These are phyloP conservation scores for Candida gigantensis DNA, from an alignment of 1,139 yeast species.

Conservation along the genomic window DNA sequence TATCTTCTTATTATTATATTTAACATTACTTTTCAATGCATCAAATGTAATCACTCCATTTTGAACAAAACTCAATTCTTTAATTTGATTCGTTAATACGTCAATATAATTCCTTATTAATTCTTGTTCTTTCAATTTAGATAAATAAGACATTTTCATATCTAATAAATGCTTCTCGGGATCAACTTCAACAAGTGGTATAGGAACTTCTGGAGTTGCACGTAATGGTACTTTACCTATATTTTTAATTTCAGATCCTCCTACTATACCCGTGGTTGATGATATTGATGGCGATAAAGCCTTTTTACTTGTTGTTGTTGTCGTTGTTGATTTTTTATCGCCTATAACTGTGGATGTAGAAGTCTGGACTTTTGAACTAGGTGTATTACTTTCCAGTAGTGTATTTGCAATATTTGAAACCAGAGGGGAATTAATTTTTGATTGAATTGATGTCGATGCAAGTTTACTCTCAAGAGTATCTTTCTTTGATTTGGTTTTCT, in stretches of 20 bases:
- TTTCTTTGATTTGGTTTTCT: constrained; percentile 9
- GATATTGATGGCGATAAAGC: not conserved
- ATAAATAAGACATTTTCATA: constrained; percentile 35
- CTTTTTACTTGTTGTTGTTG: constrained; percentile 1
- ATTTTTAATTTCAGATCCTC: not conserved
- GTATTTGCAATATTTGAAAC: constrained; percentile 1
- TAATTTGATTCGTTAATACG: constrained; percentile 45
- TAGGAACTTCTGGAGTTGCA: constrained; percentile 8
- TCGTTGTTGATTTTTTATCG: not conserved
- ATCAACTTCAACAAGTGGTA: constrained; percentile 17
- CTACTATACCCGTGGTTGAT: constrained; percentile 1
- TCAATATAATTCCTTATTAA: constrained; percentile 47
- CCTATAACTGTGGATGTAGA: not conserved
- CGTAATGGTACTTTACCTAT: constrained; percentile 1
- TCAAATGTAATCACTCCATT: constrained; percentile 50
- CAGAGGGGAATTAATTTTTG: not conserved
- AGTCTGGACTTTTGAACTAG: not conserved
- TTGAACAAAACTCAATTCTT: constrained; percentile 47
- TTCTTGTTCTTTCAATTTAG: constrained; percentile 48
- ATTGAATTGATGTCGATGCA: too few species aligned
- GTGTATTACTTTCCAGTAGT: constrained; percentile 1
- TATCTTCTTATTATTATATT: constrained; percentile 4
- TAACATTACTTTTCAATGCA: constrained; percentile 29
- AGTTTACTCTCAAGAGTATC: too few species aligned
- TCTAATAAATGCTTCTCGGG: constrained; percentile 23